phyloP scores from a whole-genome alignment of 2,329 filamentous ascomycete species.

The Fusarium lateritium region DNA sequence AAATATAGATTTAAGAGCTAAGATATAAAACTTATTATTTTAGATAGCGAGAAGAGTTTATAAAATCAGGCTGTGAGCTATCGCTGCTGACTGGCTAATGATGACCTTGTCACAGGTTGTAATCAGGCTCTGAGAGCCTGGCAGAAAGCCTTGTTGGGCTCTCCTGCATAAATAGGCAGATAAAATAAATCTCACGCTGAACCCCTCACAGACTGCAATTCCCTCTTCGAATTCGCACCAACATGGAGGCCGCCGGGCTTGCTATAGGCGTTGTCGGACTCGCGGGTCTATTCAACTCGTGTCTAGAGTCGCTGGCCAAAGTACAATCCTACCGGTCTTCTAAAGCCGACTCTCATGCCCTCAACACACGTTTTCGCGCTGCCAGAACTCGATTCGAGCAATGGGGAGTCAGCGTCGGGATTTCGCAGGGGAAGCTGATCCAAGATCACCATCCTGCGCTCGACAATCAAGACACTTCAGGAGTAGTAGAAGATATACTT shows the following conservation, averaged over 20 bases:
- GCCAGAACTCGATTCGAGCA: constrained; percentile 32
- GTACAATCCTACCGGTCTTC: constrained; percentile 36
- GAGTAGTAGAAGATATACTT: neutral
- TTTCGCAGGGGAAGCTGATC: neutral
- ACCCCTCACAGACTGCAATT: neutral
- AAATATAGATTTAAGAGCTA: too few species aligned
- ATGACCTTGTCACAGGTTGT: neutral
- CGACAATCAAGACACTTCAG: accelerated
- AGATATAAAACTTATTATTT: too few species aligned
- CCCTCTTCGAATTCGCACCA: accelerated
- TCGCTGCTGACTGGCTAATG: too few species aligned
- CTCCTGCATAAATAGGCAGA: neutral
- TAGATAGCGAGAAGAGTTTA: too few species aligned
- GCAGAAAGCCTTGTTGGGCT: neutral
- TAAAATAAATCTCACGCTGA: neutral
- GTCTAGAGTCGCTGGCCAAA: constrained; percentile 37
- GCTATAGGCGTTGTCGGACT: constrained; percentile 16
- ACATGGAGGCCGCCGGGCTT: constrained; percentile 15
- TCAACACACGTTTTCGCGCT: constrained; percentile 33
- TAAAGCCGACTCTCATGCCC: constrained; percentile 15
- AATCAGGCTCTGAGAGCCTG: neutral
- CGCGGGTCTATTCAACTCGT: constrained; percentile 36
- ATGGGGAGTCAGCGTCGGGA: constrained; percentile 44
- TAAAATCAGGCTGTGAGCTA: too few species aligned
- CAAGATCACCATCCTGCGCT: neutral